Evolutionary conservation across 371 early-diverging fungal genomes (phyloP), one percentile per base, ranked within the genome.

Genomic region (Entomophthora muscae): DNA sequence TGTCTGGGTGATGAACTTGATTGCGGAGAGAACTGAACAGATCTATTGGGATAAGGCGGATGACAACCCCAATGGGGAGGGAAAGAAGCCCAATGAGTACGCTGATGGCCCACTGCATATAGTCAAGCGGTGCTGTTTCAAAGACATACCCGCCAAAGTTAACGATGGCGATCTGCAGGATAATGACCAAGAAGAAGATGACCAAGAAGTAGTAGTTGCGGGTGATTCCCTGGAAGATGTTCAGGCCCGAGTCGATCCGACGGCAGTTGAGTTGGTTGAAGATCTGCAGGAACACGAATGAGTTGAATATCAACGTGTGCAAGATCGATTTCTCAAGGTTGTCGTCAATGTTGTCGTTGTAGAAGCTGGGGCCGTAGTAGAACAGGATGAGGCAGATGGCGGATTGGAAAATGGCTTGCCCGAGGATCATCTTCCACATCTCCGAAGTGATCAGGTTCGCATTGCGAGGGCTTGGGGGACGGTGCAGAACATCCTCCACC

Each of bases 241-340:
- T 97, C 67, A 90, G 64, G 27, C 82, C 72, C 60, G 75, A 75
- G 65, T 83, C 86, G 52, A 89, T 83, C 58, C 83, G 81, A 27
- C 89, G 80, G 68, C 87, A 88, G 74, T 89, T 89, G 75, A 89
- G 76, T 67, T 86, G 86, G 72, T 93, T 95, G 70, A 96, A 94
- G n/a, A 97, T 74, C 76, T 96, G 97, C 42, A 92, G 73, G 70
- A 94, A 90, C 42, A 97, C 91, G 77, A 98, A 98, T 17, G 85
- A 72, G 73, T 98, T 98, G 78, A 97, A 98, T 12, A 96, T 83
- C 68, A 94, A 77, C 12, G 93, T 87, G 59, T 80, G 81, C 63
- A 89, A 75, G 22, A 83, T 75, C 5, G 68, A 67, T 66, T 72
- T 64, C 17, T 80, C 78, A 13, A 71, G 63, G 0, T 62, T 64